Evolutionary conservation across 148 eudicot genomes (phyloP).

Genomic region (Bassia scoparia): DNA sequence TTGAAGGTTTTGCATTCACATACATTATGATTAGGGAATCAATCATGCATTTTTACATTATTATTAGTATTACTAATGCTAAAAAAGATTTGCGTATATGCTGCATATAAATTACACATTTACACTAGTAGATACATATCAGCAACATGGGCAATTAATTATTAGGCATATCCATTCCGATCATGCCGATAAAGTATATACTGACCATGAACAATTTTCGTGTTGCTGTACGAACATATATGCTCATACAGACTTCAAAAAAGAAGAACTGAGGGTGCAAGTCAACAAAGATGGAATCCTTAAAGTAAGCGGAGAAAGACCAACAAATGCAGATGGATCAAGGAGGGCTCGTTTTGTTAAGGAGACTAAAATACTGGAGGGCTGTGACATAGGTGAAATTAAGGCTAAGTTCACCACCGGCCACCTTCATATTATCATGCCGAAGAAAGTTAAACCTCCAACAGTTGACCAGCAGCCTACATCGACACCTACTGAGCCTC

Average conservation of each 20-base stretch:
- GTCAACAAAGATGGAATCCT: slow-evolving; percentile 42
- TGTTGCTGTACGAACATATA: not conserved
- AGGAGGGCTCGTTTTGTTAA: slow-evolving; percentile 45
- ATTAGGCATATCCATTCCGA: no score
- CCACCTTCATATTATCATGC: slow-evolving; percentile 44
- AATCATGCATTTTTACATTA: no score
- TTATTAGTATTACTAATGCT: no score
- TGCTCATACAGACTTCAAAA: slow-evolving; percentile 54
- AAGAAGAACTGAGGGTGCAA: slow-evolving; percentile 59
- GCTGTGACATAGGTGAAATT: slow-evolving; percentile 37
- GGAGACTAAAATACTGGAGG: slow-evolving; percentile 38
- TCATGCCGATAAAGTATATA: no score
- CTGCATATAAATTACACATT: no score
- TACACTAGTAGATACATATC: no score
- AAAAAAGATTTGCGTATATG: no score
- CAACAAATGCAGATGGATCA: slow-evolving; percentile 24
- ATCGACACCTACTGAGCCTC: not conserved
- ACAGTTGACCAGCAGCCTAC: not conserved
- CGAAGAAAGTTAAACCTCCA: slow-evolving; percentile 28
- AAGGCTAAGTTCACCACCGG: slow-evolving; percentile 45
- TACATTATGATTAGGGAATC: no score
- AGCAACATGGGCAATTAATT: no score
- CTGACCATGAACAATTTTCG: no score
- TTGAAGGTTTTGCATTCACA: not conserved
- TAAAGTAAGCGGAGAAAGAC: slow-evolving; percentile 56